These are phyloP conservation scores for Aspergillus piperis DNA, from an alignment of 2,329 filamentous ascomycete genomes.

Conservation along the genomic window DNA sequence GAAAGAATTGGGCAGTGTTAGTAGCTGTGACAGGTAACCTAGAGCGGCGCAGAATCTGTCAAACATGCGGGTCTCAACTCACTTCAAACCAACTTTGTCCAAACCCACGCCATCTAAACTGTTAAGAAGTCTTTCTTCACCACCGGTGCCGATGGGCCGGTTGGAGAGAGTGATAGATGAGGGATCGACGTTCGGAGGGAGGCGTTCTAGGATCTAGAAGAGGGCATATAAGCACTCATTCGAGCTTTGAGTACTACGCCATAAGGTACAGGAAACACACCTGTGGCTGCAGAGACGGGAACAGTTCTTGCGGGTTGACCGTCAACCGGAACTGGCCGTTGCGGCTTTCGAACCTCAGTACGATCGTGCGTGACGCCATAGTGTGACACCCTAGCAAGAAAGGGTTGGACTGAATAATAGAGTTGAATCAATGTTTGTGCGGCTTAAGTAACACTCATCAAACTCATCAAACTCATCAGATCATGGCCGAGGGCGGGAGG, in stretches of 20 bases:
- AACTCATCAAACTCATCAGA: slow-evolving; percentile 6
- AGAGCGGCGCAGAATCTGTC: neutral
- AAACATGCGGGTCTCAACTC: slow-evolving; percentile 22
- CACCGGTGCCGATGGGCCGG: slow-evolving; percentile 57
- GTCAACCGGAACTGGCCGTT: slow-evolving; percentile 90
- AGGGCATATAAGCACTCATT: slow-evolving; percentile 13
- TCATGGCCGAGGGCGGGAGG: neutral
- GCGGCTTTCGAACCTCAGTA: slow-evolving; percentile 83
- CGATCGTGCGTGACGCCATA: slow-evolving; percentile 60
- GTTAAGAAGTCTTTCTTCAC: slow-evolving; percentile 56
- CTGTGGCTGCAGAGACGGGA: slow-evolving; percentile 58
- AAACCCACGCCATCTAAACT: slow-evolving; percentile 58
- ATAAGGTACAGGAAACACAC: slow-evolving; percentile 27
- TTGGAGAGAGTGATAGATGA: slow-evolving; percentile 61
- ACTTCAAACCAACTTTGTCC: slow-evolving; percentile 60
- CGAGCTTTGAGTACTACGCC: neutral
- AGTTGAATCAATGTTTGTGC: neutral
- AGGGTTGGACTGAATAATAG: neutral
- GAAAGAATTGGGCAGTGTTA: slow-evolving; percentile 20
- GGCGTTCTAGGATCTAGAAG: slow-evolving; percentile 57
- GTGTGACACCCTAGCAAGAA: neutral
- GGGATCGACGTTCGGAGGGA: slow-evolving; percentile 59
- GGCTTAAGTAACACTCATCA: neutral
- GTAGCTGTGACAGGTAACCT: slow-evolving; percentile 9
- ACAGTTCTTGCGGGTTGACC: slow-evolving; percentile 72